A percentile compares a stretch with the other conserved stretches of the same genome.
Evolutionary conservation across 1,139 yeast species (phyloP).

Genomic region (Taphrina populina): DNA sequence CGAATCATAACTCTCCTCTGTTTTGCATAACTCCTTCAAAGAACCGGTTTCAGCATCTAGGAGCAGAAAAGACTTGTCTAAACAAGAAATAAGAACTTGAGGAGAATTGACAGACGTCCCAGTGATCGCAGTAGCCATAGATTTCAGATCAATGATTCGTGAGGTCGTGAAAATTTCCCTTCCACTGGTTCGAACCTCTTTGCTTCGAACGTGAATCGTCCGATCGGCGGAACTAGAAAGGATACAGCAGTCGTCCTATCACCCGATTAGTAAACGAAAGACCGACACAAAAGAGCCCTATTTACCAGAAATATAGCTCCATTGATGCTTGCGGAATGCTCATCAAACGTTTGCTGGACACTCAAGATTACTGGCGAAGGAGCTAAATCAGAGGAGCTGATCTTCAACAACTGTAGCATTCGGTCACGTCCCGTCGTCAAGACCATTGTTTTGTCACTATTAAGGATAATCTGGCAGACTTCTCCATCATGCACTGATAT

Average conservation of each 20-base stretch:
- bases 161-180: background rate
- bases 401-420: slow-evolving; percentile 11
- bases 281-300: background rate
- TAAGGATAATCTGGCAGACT: background rate
- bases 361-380: background rate
- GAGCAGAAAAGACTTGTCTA: slow-evolving; percentile 7
- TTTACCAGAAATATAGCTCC: slow-evolving; percentile 9
- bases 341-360: slow-evolving; percentile 25
- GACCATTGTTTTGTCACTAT: background rate
- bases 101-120: background rate
- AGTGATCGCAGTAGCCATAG: slow-evolving; percentile 5
- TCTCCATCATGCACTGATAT: slow-evolving; percentile 17
- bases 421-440: slow-evolving; percentile 12
- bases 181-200: background rate
- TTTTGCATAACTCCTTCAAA: slow-evolving; percentile 8
- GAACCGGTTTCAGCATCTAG: slow-evolving; percentile 3
- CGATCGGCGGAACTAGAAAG: slow-evolving; percentile 16
- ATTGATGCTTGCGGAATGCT: slow-evolving; percentile 12
- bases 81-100: slow-evolving; percentile 4
- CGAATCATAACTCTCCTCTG: slow-evolving; percentile 10
- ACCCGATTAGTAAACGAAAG: background rate
- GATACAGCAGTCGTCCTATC: background rate
- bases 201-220: background rate
- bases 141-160: slow-evolving; percentile 4
- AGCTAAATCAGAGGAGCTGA: background rate